Percentiles rank a stretch among this genome's conserved stretches.
phyloP scores from a whole-genome alignment of 2,329 filamentous ascomycete species.

The Penicillium rolfsii region DNA sequence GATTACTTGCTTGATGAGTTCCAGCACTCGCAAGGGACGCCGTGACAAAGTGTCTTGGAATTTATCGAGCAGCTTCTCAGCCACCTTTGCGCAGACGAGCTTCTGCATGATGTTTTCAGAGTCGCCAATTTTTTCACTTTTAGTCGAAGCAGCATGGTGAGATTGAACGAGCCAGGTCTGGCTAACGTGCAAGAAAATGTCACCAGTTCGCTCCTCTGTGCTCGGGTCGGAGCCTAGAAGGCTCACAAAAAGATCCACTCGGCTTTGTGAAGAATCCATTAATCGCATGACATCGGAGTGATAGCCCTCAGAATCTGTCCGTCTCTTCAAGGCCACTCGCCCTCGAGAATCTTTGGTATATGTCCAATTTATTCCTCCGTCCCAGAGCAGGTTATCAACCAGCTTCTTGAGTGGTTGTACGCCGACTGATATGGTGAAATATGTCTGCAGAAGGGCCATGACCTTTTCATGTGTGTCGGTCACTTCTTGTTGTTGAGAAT shows the following conservation, averaged over 20 bases:
- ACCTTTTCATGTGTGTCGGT: slow-evolving; percentile 34
- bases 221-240: slow-evolving; percentile 45
- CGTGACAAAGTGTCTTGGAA: slow-evolving; percentile 49
- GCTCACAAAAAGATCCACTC: slow-evolving; percentile 43
- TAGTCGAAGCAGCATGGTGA: slow-evolving; percentile 17
- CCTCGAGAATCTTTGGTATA: slow-evolving; percentile 32
- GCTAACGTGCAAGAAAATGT: slow-evolving; percentile 49
- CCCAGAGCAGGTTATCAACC: slow-evolving; percentile 46
- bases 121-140: slow-evolving; percentile 28
- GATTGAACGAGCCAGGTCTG: slow-evolving; percentile 45
- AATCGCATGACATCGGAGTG: slow-evolving; percentile 37
- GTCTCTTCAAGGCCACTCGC: slow-evolving; percentile 34
- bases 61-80: slow-evolving; percentile 46
- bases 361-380: slow-evolving; percentile 45
- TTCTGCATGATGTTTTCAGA: slow-evolving; percentile 38
- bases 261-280: slow-evolving; percentile 41
- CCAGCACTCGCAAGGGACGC: slow-evolving; percentile 44
- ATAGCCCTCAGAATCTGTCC: slow-evolving; percentile 20
- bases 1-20: slow-evolving; percentile 48
- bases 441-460: slow-evolving; percentile 42
- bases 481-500: slow-evolving; percentile 37
- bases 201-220: slow-evolving; percentile 45
- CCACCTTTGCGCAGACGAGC: slow-evolving; percentile 46
- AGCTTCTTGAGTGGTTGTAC: slow-evolving; percentile 42
- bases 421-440: slow-evolving; percentile 47